A percentile compares a stretch with the other conserved stretches of the same genome.
These are phyloP conservation scores for Phytophthora europaea DNA, from an alignment of 352 stramenopile species.

Conservation along the genomic window DNA sequence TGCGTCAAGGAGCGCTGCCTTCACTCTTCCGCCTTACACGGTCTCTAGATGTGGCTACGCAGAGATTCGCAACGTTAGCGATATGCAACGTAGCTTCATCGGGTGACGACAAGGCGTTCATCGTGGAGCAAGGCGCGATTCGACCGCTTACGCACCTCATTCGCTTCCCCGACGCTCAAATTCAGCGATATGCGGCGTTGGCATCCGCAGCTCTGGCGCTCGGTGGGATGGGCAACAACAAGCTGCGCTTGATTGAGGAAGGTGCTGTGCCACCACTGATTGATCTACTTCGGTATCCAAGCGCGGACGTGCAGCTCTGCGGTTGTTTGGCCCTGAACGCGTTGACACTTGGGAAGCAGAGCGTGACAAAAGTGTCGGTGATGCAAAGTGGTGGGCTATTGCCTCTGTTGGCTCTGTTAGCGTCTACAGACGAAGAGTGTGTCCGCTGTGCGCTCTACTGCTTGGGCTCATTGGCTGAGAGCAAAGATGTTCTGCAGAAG, in stretches of 20 bases:
- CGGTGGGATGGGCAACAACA: slow-evolving; percentile 94
- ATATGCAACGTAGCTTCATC: slow-evolving; percentile 94
- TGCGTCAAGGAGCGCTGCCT: slow-evolving; percentile 84
- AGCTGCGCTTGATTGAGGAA: slow-evolving; percentile 93
- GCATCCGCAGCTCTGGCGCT: slow-evolving; percentile 93
- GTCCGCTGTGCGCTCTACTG: slow-evolving; percentile 93
- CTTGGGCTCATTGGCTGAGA: slow-evolving; percentile 94
- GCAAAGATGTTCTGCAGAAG: slow-evolving; percentile 91
- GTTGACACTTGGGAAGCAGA: slow-evolving; percentile 88
- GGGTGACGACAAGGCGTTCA: slow-evolving; percentile 86
- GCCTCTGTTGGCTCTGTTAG: slow-evolving; percentile 90
- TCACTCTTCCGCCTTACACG: slow-evolving; percentile 95
- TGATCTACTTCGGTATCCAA: slow-evolving; percentile 95
- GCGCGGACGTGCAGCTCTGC: slow-evolving; percentile 94
- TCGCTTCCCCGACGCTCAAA: slow-evolving; percentile 96
- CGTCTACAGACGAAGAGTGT: slow-evolving; percentile 90
- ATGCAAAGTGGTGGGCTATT: slow-evolving; percentile 93
- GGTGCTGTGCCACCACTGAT: slow-evolving; percentile 94
- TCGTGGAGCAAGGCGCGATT: slow-evolving; percentile 94
- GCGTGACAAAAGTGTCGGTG: slow-evolving; percentile 89
- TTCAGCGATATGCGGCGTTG: slow-evolving; percentile 95
- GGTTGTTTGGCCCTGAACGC: slow-evolving; percentile 94
- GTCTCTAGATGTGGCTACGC: slow-evolving; percentile 92
- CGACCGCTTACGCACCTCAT: slow-evolving; percentile 95
- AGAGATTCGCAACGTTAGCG: slow-evolving; percentile 95